Percentiles rank a stretch among this genome's conserved stretches.
These are phyloP conservation scores for Psilocybe cyanescens DNA, from an alignment of 768 basidiomycete species.

Conservation along the genomic window DNA sequence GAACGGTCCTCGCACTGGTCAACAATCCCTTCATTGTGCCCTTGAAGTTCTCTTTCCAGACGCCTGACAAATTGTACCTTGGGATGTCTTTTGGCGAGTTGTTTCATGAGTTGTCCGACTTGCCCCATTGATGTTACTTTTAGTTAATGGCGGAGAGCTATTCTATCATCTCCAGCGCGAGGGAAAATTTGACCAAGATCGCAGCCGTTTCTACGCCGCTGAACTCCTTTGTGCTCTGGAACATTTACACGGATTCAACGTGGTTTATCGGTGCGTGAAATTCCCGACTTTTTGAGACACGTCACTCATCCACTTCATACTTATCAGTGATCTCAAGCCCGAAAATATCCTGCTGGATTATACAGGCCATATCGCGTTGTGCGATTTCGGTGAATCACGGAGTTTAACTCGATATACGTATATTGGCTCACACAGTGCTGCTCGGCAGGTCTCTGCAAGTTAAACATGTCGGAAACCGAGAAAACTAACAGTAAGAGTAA, in stretches of 20 bases:
- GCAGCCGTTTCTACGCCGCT: slow-evolving; percentile 97
- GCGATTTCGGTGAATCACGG: slow-evolving; percentile 78
- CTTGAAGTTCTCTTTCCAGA: slow-evolving; percentile 99
- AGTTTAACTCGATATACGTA: background rate
- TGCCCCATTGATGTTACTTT: background rate
- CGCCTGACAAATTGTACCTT: slow-evolving; percentile 94
- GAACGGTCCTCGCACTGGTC: slow-evolving; percentile 95
- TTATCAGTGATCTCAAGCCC: slow-evolving; percentile 86
- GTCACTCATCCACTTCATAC: background rate
- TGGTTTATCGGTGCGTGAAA: slow-evolving; percentile 86
- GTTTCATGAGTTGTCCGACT: background rate
- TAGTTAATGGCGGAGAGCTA: slow-evolving; percentile 96
- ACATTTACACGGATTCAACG: slow-evolving; percentile 96
- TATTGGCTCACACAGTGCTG: slow-evolving; percentile 7
- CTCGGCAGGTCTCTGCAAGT: slow-evolving; percentile 75
- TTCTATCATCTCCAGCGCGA: slow-evolving; percentile 98
- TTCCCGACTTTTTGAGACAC: background rate
- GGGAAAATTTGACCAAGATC: slow-evolving; percentile 92
- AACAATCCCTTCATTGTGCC: slow-evolving; percentile 99
- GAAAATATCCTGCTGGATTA: slow-evolving; percentile 98
- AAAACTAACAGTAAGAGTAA: slow-evolving; percentile 86
- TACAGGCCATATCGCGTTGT: slow-evolving; percentile 96
- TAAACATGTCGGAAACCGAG: slow-evolving; percentile 97
- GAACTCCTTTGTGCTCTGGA: slow-evolving; percentile 94
- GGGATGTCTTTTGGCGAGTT: slow-evolving; percentile 92